Evolutionary conservation across 2,329 filamentous ascomycete species (phyloP), one percentile per base, ranked within the genome.

Genomic region (Drechslerella stenobrocha): DNA sequence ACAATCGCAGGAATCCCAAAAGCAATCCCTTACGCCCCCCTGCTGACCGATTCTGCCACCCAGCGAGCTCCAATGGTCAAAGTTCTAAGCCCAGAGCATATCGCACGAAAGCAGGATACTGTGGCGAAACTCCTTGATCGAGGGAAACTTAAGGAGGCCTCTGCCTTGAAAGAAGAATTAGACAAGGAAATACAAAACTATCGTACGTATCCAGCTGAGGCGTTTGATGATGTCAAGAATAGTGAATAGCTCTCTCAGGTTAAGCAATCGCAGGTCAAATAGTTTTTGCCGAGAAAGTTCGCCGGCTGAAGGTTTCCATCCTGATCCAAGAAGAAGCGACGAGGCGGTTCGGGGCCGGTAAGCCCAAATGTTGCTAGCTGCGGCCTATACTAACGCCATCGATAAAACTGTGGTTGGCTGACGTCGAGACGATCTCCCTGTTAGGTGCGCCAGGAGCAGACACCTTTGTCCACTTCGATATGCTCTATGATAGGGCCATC

Each of bases 251-350:
- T n/a, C 37, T 18, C 9, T 7, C 15, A 42, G 8, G 37, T 9
- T 42, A 9, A 42, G n/a, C 3, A 42, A 18, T 5, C 23, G 24
- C 34, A 67, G 63, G 47, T 20, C 55, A 60, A 32, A 40, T 58
- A 44, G 32, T 50, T 2, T 48, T 60, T 22, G 63, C 55, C 13
- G 63, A 67, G 28, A 67, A 67, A 37, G 55, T 60, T 52, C 55
- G 55, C 6, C 63, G 63, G 8, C 34, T 67, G 34, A 67, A 67
- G 24, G 20, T 53, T 15, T 53, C 44, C 6, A 46, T 67, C 32
- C 34, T 48, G 7, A 67, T 67, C 44, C 55, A 67, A 34, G 44
- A 50, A 8, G 44, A 59, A 15, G 63, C 63, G n/a, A 67, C 47
- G 9, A 51, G 23, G 26, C 34, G 59, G 20, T 67, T 67, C 44